Percentiles rank a stretch among this genome's conserved stretches.
These are phyloP conservation scores for Posidonia oceanica DNA, from an alignment of 116 monocot species.

Conservation along the genomic window DNA sequence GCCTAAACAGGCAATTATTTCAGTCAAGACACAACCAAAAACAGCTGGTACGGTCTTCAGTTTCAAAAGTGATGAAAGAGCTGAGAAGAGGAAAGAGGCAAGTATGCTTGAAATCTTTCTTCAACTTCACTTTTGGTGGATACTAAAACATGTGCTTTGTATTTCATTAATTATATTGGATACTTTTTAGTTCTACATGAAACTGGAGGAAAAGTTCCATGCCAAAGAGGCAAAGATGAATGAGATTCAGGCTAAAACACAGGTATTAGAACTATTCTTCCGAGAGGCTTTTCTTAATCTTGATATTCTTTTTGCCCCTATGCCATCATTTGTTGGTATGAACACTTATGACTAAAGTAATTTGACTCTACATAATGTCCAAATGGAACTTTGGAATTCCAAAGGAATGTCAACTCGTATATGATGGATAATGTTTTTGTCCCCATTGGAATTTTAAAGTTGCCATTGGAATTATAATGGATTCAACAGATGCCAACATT, in stretches of 20 bases:
- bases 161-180: background rate
- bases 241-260: constrained; percentile 46
- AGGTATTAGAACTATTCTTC: constrained; percentile 13
- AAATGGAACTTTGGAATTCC: too few species aligned
- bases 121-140: background rate
- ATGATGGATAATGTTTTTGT: too few species aligned
- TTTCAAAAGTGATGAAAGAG: constrained; percentile 52
- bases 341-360: too few species aligned
- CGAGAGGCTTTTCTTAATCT: too few species aligned
- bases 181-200: constrained; percentile 38
- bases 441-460: too few species aligned
- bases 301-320: too few species aligned
- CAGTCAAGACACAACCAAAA: constrained; percentile 16
- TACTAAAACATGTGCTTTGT: background rate
- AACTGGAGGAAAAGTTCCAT: constrained; percentile 55
- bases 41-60: constrained; percentile 23
- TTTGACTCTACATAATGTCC: too few species aligned
- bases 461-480: too few species aligned
- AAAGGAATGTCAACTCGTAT: too few species aligned
- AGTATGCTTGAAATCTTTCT: background rate
- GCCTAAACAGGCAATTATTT: constrained; percentile 10
- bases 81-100: constrained; percentile 70
- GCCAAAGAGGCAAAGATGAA: constrained; percentile 48
- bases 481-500: background rate
- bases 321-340: too few species aligned